Base-by-base conservation (phyloP, 2,329 filamentous ascomycete species). In the Sclerotinia nivalis region DNA sequence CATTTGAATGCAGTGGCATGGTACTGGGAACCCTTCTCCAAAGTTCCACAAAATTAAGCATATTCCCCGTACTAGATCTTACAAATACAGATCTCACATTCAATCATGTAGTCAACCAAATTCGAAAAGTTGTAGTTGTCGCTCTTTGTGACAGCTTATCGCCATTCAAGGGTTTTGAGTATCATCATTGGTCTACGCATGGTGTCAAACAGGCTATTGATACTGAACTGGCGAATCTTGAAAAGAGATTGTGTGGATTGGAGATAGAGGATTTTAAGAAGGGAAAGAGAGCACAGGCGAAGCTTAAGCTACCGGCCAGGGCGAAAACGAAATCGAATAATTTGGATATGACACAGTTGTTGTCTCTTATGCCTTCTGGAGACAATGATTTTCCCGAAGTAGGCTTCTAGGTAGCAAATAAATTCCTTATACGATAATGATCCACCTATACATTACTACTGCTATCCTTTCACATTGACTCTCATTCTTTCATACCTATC, bases 51-150 rank as follows among this genome's bases (percentile, higher is more conserved):
- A 40, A 59, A 20, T 31, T 68, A 62, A 55, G 66, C 20, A 68
- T 68, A 68, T 68, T 62, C 18, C 66, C 66, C 12, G 45, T 68
- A 15, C 66, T 45, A 22, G 66, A 68, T 50, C 54, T 68, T 8
- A 25, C 31, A 20, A 34, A 54, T 3, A 62, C 45, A 9, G n/a
- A 61, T 6, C 45, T 52, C 12, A 52, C 66, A 13, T 52, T 68
- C 7, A 50, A 61, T 18, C 52, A 45, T 49, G 55, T 68, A 28
- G 10, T 43, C 28, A 43, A 31, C 4, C 31, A 61, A 28, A 61
- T 68, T 40, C 55, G 45, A 12, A 68, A 68, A 40, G 55, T 62
- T n/a, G 22, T 43, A 40, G 66, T 68, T 10, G 45, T 62, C 25
- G 55, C 54, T 40, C 55, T 68, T 31, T 68, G 66, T 22, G 55